Evolutionary conservation across 495 filamentous ascomycete species (phyloP), one percentile per base, ranked within the genome.

Genomic region (Trichoderma orchidacearum): DNA sequence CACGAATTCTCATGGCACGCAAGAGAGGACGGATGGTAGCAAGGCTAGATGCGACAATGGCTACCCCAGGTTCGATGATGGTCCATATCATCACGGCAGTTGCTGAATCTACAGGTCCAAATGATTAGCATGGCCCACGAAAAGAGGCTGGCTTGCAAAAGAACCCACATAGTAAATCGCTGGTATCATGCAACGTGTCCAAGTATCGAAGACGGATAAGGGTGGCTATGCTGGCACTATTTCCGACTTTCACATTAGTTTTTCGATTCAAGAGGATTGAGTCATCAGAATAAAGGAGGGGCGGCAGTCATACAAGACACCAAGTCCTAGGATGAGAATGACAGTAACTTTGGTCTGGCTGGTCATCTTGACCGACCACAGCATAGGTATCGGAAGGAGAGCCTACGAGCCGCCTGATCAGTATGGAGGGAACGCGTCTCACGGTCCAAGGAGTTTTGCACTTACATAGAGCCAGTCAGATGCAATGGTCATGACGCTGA

Each of bases 1-100:
- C 71, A 7, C 27, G 60, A 17, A 72, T 48, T 30, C 61, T 62
- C 62, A 67, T 63, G 23, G 58, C 54, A 27, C 70, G 68, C 30
- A 74, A 66, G 18, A 74, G 62, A 11, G 71, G 71, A 2, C 71
- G 69, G 15, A 74, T 71, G 1, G 71, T 72, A 13, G 66, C 64
- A 18, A 72, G 67, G 53, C 64, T 69, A 7, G 70, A 66, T 15
- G 70, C 70, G 3, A 66, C 61, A 28, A 74, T 73, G 18, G 72
- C 72, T 30, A 74, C 65, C 9, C 70, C 72, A 1, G 72, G 72
- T 58, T 74, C 72, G 31, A 74, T 59, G 27, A 72, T 54, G 13
- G 72, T 72, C 72, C 72, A 74, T 2, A 72, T 65, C 72, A 70
- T 72, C 3, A 68, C 66, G 27, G 68, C 58, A 18, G 70, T 74